A percentile compares a stretch with the other conserved stretches of the same genome.
Conservation (phyloP, 108 stramenopile species). For the Skeletonema marinoi region DNA sequence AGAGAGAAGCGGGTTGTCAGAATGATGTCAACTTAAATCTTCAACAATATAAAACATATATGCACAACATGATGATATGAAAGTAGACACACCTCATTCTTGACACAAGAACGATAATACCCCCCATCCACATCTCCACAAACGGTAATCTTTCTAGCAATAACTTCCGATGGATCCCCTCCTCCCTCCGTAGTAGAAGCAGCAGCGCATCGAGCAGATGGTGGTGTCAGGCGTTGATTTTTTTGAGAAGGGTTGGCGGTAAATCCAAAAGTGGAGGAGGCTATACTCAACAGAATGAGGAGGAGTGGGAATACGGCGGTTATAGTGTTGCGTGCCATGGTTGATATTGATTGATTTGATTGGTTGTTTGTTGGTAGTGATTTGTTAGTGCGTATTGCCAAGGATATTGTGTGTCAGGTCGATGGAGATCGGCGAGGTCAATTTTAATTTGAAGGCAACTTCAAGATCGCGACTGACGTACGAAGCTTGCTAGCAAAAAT, state of each 20-base stretch:
- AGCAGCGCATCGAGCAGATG: background rate
- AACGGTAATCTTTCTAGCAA: conserved; percentile 73
- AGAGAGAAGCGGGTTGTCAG: background rate
- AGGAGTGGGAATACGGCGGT: background rate
- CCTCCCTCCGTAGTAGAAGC: background rate
- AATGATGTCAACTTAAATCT: background rate
- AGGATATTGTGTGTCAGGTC: background rate
- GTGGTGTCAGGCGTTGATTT: background rate
- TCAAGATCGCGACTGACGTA: background rate
- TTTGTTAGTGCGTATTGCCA: background rate
- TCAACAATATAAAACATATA: too few relatives aligned
- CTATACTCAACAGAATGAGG: background rate
- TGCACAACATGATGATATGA: too few relatives aligned
- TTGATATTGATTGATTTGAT: background rate
- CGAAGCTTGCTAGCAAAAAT: background rate
- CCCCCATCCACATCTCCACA: conserved; percentile 81
- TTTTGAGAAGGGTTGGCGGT: background rate
- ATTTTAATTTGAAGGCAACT: background rate
- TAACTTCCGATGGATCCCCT: conserved; percentile 47
- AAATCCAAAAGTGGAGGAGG: background rate
- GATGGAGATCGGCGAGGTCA: background rate
- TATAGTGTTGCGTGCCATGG: background rate
- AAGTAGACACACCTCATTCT: conserved; percentile 66
- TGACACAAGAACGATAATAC: conserved; percentile 80
- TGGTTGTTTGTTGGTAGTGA: background rate